Evolutionary conservation across 179 eudicot genomes (phyloP).

Genomic region (Monotropa hypopitys): DNA sequence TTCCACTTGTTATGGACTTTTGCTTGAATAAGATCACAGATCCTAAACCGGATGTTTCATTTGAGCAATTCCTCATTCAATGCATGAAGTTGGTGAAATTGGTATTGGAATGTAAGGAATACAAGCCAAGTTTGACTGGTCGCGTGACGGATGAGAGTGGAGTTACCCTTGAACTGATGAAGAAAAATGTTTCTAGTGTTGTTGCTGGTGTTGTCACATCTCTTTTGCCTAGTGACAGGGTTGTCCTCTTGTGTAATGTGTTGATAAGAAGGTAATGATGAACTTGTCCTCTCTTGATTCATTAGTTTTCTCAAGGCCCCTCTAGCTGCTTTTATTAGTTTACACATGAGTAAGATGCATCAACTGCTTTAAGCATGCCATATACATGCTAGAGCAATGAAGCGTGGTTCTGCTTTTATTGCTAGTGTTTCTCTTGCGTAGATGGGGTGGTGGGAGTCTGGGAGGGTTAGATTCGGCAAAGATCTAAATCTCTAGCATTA

Average conservation of each 20-base stretch:
- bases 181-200: slow-evolving; percentile 54
- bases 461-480: neutral
- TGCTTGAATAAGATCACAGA: slow-evolving; percentile 72
- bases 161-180: slow-evolving; percentile 56
- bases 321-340: neutral
- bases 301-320: neutral
- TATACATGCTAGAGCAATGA: neutral
- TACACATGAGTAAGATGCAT: neutral
- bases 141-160: slow-evolving; percentile 71
- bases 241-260: slow-evolving; percentile 72
- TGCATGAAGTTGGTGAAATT: slow-evolving; percentile 85
- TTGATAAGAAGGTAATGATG: slow-evolving; percentile 59
- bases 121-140: slow-evolving; percentile 69
- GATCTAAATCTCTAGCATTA: neutral
- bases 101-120: slow-evolving; percentile 85
- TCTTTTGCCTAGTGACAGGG: slow-evolving; percentile 70
- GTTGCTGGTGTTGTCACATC: slow-evolving; percentile 59
- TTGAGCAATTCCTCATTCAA: slow-evolving; percentile 74
- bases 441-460: neutral
- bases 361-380: slow-evolving; percentile 5
- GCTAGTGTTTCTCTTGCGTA: neutral
- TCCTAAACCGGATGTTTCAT: slow-evolving; percentile 63
- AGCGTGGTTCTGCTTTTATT: neutral
- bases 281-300: neutral
- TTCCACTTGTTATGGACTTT: slow-evolving; percentile 64